Conservation (phyloP, 2,329 filamentous ascomycete genomes). For the Xylariales sp. region DNA sequence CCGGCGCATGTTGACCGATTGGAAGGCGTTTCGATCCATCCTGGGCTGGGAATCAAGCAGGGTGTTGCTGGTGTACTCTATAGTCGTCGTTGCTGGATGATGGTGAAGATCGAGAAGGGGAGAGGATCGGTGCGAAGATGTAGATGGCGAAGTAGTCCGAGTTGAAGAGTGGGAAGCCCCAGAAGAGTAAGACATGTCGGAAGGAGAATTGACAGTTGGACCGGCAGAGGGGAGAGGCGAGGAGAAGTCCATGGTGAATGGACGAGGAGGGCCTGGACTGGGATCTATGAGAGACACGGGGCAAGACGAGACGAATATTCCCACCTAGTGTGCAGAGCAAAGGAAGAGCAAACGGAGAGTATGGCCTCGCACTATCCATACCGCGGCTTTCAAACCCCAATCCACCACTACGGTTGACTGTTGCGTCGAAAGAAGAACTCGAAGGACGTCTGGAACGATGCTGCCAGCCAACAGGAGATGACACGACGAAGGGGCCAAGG, state of each 20-base stretch:
- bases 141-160: conserved; percentile 21
- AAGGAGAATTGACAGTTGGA: conserved; percentile 19
- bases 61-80: conserved; percentile 17
- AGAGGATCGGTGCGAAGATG: conserved; percentile 16
- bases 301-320: conserved; percentile 11
- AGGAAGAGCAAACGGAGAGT: conserved; percentile 29
- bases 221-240: conserved; percentile 14
- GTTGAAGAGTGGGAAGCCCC: conserved; percentile 21
- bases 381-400: conserved; percentile 13
- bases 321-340: conserved; percentile 13
- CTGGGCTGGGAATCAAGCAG: conserved; percentile 14
- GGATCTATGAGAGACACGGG: conserved; percentile 5
- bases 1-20: conserved; percentile 23
- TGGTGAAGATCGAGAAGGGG: conserved; percentile 19
- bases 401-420: neutral
- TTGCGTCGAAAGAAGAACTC: neutral
- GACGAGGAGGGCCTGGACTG: conserved; percentile 7
- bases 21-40: conserved; percentile 25
- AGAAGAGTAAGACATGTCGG: conserved; percentile 25
- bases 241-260: conserved; percentile 22
- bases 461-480: neutral
- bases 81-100: conserved; percentile 11
- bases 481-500: conserved; percentile 2
- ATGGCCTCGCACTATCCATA: conserved; percentile 23
- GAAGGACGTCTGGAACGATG: neutral